phyloP scores from a whole-genome alignment of 495 filamentous ascomycete species.

The Penicillium riverlandense region DNA sequence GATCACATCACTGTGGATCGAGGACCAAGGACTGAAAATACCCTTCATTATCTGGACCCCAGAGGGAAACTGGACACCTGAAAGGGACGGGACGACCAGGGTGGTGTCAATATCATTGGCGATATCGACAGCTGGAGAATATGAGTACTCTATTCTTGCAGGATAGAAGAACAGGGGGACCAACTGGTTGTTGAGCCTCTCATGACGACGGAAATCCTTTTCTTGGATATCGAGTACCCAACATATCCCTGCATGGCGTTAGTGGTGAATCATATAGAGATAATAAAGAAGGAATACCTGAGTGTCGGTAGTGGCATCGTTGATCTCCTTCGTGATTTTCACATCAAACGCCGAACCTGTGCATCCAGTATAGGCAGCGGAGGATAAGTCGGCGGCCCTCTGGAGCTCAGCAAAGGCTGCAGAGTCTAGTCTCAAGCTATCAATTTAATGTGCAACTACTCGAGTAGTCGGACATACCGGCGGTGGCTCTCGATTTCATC shows the following conservation, averaged over 20 bases:
- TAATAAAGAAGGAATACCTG: slow-evolving; percentile 7
- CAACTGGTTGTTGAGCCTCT: slow-evolving; percentile 23
- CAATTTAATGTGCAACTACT: not conserved
- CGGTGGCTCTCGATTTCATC: slow-evolving; percentile 9
- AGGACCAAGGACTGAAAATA: slow-evolving; percentile 19
- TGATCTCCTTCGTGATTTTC: slow-evolving; percentile 23
- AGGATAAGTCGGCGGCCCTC: slow-evolving; percentile 27
- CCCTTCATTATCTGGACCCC: slow-evolving; percentile 24
- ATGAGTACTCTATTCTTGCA: not conserved
- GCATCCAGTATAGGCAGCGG: slow-evolving; percentile 26
- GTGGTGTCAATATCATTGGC: slow-evolving; percentile 28
- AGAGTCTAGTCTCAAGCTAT: slow-evolving; percentile 12
- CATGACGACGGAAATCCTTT: slow-evolving; percentile 26
- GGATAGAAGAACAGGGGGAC: not conserved
- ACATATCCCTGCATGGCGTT: slow-evolving; percentile 16
- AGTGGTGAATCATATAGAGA: not conserved
- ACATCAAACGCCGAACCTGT: slow-evolving; percentile 22
- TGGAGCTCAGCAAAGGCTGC: slow-evolving; percentile 14
- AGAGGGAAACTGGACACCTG: slow-evolving; percentile 23
- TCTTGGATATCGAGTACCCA: slow-evolving; percentile 19
- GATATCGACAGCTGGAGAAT: slow-evolving; percentile 15
- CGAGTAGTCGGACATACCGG: slow-evolving; percentile 3
- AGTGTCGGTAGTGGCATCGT: slow-evolving; percentile 17
- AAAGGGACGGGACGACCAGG: slow-evolving; percentile 21
- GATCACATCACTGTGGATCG: slow-evolving; percentile 24